A percentile compares a stretch with the other conserved stretches of the same genome.
phyloP scores from a whole-genome alignment of 1,139 yeast species.

The Candida pseudocylindracea region DNA sequence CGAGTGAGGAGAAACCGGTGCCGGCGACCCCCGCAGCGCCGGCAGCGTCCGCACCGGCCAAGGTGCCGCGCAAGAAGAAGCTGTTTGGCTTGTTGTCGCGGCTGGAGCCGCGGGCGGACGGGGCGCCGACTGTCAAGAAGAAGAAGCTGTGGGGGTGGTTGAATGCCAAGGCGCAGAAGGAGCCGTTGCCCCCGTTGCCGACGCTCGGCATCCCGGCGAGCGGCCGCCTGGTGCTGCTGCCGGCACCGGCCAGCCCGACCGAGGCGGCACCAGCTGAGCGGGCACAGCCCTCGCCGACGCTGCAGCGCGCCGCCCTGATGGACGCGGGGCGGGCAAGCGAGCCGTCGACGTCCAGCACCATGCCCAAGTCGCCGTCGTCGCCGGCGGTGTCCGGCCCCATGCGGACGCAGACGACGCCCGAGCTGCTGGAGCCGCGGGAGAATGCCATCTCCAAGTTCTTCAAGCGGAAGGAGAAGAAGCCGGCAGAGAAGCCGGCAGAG shows the following conservation, averaged over 20 bases:
- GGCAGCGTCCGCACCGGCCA: constrained; percentile 2
- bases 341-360: too few species aligned
- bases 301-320: too few species aligned
- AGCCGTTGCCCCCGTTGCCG: constrained; percentile 1
- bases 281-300: too few species aligned
- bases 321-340: too few species aligned
- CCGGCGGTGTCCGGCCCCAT: constrained; percentile 10
- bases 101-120: neutral
- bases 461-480: constrained; percentile 14
- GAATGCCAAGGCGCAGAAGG: neutral
- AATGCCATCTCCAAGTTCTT: constrained; percentile 19
- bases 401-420: neutral
- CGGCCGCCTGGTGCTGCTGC: too few species aligned
- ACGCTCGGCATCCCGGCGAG: neutral
- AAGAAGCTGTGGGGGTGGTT: constrained; percentile 19
- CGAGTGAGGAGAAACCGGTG: too few species aligned
- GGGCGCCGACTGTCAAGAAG: constrained; percentile 6
- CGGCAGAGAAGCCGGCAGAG: neutral
- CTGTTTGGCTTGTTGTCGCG: constrained; percentile 6
- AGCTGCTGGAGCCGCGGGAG: neutral
- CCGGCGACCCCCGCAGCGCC: too few species aligned
- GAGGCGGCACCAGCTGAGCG: too few species aligned
- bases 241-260: too few species aligned
- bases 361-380: constrained; percentile 4
- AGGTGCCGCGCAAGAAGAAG: constrained; percentile 6